A percentile compares a stretch with the other conserved stretches of the same genome.
phyloP scores from a whole-genome alignment of 2,329 filamentous ascomycete species.

The Fusarium pilosicola region DNA sequence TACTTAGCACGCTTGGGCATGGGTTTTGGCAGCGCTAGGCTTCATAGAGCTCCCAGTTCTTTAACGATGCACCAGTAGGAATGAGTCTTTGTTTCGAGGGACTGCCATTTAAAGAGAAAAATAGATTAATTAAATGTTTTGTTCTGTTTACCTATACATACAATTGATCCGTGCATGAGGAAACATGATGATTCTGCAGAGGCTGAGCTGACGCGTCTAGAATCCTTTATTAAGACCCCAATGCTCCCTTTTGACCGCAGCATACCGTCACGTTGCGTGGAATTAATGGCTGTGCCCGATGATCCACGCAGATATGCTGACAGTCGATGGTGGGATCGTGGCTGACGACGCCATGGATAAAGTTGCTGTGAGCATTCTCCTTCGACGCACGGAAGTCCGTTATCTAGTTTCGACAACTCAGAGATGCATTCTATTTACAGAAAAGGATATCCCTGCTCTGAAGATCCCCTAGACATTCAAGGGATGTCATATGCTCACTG shows the following conservation, averaged over 20 bases:
- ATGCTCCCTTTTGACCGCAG: not conserved
- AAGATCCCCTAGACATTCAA: not conserved
- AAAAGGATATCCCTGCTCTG: not conserved
- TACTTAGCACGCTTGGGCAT: constrained; percentile 12
- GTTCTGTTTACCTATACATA: not conserved
- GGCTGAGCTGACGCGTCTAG: constrained; percentile 1
- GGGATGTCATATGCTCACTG: not conserved
- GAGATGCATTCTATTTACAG: constrained; percentile 1
- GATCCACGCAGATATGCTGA: constrained; percentile 33
- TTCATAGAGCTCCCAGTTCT: not conserved
- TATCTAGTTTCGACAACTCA: not conserved
- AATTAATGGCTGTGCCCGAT: constrained; percentile 23
- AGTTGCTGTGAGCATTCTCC: constrained; percentile 11
- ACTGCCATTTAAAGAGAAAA: not conserved
- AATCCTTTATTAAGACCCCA: constrained; percentile 4
- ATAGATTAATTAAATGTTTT: not conserved
- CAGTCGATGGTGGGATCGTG: constrained; percentile 14
- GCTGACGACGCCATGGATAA: constrained; percentile 24
- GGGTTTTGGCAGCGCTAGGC: constrained; percentile 24
- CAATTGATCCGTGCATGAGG: not conserved
- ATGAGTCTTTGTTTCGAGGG: constrained; percentile 19
- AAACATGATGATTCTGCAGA: not conserved
- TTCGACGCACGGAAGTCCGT: not conserved
- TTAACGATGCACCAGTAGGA: constrained; percentile 19
- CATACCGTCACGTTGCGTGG: constrained; percentile 1